Evolutionary conservation across 768 basidiomycete species (phyloP).

Genomic region (Phlebiopsis gigantea): DNA sequence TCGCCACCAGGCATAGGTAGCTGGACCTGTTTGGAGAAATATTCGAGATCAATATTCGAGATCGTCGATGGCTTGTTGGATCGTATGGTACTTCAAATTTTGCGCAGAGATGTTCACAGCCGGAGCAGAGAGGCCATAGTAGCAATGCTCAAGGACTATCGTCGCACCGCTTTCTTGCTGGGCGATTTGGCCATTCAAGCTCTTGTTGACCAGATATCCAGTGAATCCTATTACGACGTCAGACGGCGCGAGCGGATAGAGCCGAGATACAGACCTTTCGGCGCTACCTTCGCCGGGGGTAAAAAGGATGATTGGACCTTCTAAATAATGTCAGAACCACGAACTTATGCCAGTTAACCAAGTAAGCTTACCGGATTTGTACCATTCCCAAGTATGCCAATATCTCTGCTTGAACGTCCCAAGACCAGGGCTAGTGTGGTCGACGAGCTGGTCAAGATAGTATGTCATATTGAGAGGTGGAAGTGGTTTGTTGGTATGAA

Average conservation of each 20-base stretch:
- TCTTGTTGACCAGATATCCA: conserved; percentile 52
- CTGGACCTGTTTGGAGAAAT: conserved; percentile 57
- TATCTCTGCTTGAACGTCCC: conserved; percentile 72
- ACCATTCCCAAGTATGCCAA: conserved; percentile 65
- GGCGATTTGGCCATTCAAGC: conserved; percentile 56
- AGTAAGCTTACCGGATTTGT: conserved; percentile 47
- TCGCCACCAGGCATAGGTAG: conserved; percentile 64
- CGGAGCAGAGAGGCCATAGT: conserved; percentile 68
- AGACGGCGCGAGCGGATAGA: neutral
- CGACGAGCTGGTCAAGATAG: conserved; percentile 46
- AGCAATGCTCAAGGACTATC: conserved; percentile 66
- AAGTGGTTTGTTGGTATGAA: conserved; percentile 14
- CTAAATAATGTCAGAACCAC: conserved; percentile 15
- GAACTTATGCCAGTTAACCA: conserved; percentile 45
- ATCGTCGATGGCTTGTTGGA: conserved; percentile 69
- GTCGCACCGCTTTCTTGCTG: conserved; percentile 57
- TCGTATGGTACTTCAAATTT: conserved; percentile 52
- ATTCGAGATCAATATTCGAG: conserved; percentile 63
- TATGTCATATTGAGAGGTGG: conserved; percentile 32
- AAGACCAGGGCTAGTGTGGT: conserved; percentile 44
- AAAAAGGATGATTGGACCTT: conserved; percentile 14
- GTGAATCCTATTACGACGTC: conserved; percentile 22
- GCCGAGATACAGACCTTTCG: no score
- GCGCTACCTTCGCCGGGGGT: conserved; percentile 13
- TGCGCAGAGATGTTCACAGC: conserved; percentile 49